Conservation (phyloP, 768 basidiomycete genomes). For the Cubamyces lactineus region DNA sequence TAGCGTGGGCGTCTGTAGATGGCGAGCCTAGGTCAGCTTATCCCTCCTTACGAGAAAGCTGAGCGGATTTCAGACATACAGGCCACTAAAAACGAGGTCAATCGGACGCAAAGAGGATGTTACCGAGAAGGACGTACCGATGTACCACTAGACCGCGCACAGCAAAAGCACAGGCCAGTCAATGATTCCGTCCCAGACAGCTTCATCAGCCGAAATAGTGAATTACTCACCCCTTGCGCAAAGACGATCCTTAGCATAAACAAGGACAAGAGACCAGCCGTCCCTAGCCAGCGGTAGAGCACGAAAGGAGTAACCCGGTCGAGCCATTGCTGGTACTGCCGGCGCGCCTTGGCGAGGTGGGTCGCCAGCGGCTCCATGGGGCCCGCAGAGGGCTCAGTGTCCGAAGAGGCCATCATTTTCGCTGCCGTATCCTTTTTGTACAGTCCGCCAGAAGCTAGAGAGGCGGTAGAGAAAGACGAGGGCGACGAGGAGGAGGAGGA, state of each 20-base stretch:
- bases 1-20: constrained; percentile 79
- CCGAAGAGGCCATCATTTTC: constrained; percentile 36
- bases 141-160: constrained; percentile 72
- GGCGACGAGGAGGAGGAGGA: neutral
- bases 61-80: constrained; percentile 50
- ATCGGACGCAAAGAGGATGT: neutral
- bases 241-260: constrained; percentile 88
- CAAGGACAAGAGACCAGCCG: constrained; percentile 66
- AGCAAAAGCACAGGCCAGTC: neutral
- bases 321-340: constrained; percentile 85
- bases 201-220: too few species aligned
- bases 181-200: neutral
- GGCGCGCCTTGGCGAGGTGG: constrained; percentile 55
- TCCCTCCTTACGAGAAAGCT: neutral
- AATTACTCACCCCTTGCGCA: constrained; percentile 79
- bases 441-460: neutral
- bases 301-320: constrained; percentile 92
- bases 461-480: neutral
- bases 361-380: constrained; percentile 36
- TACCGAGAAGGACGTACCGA: constrained; percentile 59
- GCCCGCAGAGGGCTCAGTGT: constrained; percentile 21
- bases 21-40: constrained; percentile 6
- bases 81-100: constrained; percentile 50
- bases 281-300: constrained; percentile 86
- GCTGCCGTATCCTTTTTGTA: neutral